Base-by-base conservation (phyloP, 495 filamentous ascomycete genomes). In the Penicillium roqueforti region DNA sequence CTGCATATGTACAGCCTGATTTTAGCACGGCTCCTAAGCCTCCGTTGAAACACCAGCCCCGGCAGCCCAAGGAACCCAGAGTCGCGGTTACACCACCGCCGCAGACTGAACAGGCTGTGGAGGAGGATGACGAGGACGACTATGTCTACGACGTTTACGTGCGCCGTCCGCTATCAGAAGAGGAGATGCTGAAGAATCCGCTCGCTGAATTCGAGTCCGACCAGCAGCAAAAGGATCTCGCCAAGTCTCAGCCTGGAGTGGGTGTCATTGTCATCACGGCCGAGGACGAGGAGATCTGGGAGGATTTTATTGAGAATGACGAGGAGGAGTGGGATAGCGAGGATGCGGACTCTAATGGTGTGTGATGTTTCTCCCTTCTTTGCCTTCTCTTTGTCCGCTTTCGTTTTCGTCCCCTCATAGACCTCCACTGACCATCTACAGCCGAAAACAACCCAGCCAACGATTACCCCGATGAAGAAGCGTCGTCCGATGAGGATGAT, bases 381-480 rank as follows among this genome's bases (percentile, higher is more conserved):
- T 10, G 13, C n/a, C 23, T 22, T 39, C 13, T 16, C 26, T 19
- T 20, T 19, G 13, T 9, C 14, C 10, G 9, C 9, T 32, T 32
- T 9, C 18, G 9, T 43, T 9, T 26, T 13, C 41, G 3, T 40
- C n/a, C n/a, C 38, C 18, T 9, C 29, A 31, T 29, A 25, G 22
- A 40, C 34, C 3, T 16, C 28, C 26, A 11, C 37, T 47, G 28
- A 43, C 38, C 13, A 22, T 34, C 53, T 60, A n/a, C n/a, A 81
- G 83, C 83, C 14, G 84, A 87, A 58, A 80, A 83, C 56, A 83
- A 80, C 60, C 83, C 84, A 43, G 82, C 77, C 48, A 84, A 84
- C 53, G 84, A 87, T 53, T 87, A 87, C 56, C 84, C 84, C 0
- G 84, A 87, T 46, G 83, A 87, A 45, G 84, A 87, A 48, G 59